A percentile compares a stretch with the other conserved stretches of the same genome.
Conservation (phyloP, 2,329 filamentous ascomycete genomes). For the Hypoxylon sp. region DNA sequence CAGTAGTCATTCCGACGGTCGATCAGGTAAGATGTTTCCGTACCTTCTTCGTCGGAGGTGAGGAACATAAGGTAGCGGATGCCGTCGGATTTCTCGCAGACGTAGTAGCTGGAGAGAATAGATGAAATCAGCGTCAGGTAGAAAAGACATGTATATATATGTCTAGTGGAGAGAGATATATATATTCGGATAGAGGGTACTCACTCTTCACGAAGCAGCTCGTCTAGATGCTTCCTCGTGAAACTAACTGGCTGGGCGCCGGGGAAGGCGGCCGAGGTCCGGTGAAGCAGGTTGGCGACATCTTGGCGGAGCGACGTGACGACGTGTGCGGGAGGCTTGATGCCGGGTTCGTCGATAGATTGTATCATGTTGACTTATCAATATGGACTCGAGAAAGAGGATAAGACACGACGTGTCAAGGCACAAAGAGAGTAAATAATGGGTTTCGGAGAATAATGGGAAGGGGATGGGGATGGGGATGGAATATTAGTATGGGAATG, state of each 20-base stretch:
- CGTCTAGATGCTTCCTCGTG: slow-evolving; percentile 78
- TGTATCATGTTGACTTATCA: slow-evolving; percentile 44
- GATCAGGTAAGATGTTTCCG: slow-evolving; percentile 87
- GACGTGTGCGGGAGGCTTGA: slow-evolving; percentile 69
- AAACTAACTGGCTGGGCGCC: slow-evolving; percentile 97
- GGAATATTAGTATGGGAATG: too few species aligned
- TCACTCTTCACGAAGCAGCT: slow-evolving; percentile 80
- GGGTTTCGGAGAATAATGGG: slow-evolving; percentile 6
- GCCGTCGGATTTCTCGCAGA: slow-evolving; percentile 98
- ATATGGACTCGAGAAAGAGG: background rate
- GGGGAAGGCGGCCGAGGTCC: slow-evolving; percentile 76
- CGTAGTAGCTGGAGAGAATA: slow-evolving; percentile 73
- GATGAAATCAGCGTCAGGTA: slow-evolving; percentile 1
- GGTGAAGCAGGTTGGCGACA: slow-evolving; percentile 77
- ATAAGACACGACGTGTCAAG: background rate
- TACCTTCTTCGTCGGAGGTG: slow-evolving; percentile 66
- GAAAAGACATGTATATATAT: too few species aligned
- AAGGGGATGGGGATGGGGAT: too few species aligned
- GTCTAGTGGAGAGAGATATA: background rate
- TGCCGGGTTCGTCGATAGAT: slow-evolving; percentile 67
- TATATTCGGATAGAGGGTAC: slow-evolving; percentile 38
- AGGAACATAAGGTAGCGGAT: slow-evolving; percentile 95
- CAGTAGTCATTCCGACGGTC: slow-evolving; percentile 99
- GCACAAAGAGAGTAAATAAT: slow-evolving; percentile 1
- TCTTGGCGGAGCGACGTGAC: slow-evolving; percentile 71